Conservation (phyloP, 192 early-diverging fungal genomes). For the Lobulomyces angularis region DNA sequence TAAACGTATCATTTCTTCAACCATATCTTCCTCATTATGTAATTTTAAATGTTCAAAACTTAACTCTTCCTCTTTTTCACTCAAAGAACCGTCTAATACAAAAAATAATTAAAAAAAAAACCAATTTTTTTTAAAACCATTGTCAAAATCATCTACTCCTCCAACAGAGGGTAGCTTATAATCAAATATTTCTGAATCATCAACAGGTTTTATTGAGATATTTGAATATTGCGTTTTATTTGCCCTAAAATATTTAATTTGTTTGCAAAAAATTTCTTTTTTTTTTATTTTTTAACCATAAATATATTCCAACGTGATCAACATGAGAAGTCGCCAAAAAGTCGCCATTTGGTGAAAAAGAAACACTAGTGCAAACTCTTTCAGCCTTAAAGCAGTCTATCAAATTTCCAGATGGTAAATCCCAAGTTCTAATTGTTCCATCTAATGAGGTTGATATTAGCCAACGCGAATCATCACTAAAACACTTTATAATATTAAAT, state of each 20-base stretch:
- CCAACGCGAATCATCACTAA: constrained; percentile 88
- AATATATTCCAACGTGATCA: constrained; percentile 77
- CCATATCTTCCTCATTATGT: constrained; percentile 4
- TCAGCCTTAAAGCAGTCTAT: constrained; percentile 72
- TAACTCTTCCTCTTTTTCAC: constrained; percentile 4
- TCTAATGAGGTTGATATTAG: constrained; percentile 73
- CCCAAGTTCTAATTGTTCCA: constrained; percentile 86
- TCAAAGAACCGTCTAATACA: not conserved
- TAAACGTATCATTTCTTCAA: constrained; percentile 73
- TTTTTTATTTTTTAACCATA: constrained; percentile 47
- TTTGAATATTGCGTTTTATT: constrained; percentile 70
- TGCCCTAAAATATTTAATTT: constrained; percentile 23
- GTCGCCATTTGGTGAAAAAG: constrained; percentile 84
- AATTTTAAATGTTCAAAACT: not conserved
- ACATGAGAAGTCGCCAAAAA: constrained; percentile 87
- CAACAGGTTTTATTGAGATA: constrained; percentile 52
- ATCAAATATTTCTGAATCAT: constrained; percentile 6
- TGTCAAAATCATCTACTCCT: constrained; percentile 1
- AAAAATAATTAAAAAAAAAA: not conserved
- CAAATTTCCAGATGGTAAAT: constrained; percentile 80
- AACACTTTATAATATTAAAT: constrained; percentile 34
- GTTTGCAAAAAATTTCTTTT: not conserved
- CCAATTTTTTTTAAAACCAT: not conserved
- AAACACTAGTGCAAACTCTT: constrained; percentile 65
- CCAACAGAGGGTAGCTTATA: not conserved